Evolutionary conservation across 176 grass and related monocot species (phyloP).

Genomic region (Pontederia crassipes): DNA sequence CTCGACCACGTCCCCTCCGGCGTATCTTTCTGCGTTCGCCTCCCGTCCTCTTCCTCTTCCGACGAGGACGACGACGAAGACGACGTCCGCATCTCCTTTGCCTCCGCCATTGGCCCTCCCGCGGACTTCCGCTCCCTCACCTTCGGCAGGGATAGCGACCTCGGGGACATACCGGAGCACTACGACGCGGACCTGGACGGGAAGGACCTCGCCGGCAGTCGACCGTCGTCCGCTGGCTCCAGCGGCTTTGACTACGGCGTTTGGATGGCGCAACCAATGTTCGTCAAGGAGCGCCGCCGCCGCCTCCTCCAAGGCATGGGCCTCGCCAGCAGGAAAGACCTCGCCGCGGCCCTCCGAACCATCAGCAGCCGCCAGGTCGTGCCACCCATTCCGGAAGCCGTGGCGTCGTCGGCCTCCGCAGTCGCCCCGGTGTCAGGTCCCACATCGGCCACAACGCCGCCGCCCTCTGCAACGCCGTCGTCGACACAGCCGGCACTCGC

Average conservation of each 20-base stretch:
- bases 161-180: conserved; percentile 10
- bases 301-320: conserved; percentile 79
- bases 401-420: too few relatives aligned
- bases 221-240: too few relatives aligned
- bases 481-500: conserved; percentile 25
- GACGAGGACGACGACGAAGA: conserved; percentile 10
- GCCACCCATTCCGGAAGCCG: too few relatives aligned
- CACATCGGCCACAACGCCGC: too few relatives aligned
- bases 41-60: conserved; percentile 1
- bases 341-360: not conserved
- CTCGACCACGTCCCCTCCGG: conserved; percentile 3
- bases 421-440: too few relatives aligned
- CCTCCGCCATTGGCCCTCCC: conserved; percentile 44
- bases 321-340: conserved; percentile 47
- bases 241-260: conserved; percentile 36
- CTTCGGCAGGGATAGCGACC: conserved; percentile 24
- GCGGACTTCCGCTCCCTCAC: conserved; percentile 38
- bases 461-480: conserved; percentile 3
- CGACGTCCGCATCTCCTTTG: conserved; percentile 61
- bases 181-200: conserved; percentile 15
- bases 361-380: too few relatives aligned
- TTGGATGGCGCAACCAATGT: conserved; percentile 81
- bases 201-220: not conserved
- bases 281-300: conserved; percentile 73
- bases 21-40: not conserved